Percentiles rank a stretch among this genome's conserved stretches.
phyloP scores from a whole-genome alignment of 495 filamentous ascomycete species.

The Xylaria longipes region DNA sequence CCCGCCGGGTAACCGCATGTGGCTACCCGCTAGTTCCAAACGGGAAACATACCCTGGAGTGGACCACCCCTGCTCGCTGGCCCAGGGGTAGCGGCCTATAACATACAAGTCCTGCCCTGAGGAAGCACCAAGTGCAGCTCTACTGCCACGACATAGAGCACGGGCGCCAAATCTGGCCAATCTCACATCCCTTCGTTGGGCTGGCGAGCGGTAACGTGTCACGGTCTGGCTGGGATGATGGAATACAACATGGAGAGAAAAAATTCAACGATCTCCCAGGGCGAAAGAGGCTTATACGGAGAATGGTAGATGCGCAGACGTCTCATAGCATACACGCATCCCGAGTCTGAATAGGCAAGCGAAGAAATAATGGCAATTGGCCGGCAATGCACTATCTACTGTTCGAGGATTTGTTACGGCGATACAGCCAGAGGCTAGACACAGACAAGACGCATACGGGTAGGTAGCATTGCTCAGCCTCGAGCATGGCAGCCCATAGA shows the following conservation, averaged over 20 bases:
- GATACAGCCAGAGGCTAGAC: not conserved
- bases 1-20: constrained; percentile 17
- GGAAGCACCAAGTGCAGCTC: not conserved
- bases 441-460: not conserved
- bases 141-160: constrained; percentile 16
- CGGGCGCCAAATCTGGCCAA: constrained; percentile 6
- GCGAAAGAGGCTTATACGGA: not conserved
- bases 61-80: constrained; percentile 2
- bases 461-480: constrained; percentile 16
- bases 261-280: not conserved
- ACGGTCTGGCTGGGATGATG: not conserved
- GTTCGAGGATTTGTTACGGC: not conserved
- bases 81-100: constrained; percentile 9
- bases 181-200: constrained; percentile 3
- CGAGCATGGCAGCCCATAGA: constrained; percentile 1
- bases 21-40: constrained; percentile 7
- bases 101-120: not conserved
- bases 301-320: not conserved
- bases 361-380: not conserved
- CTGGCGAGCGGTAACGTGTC: constrained; percentile 12
- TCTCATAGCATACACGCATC: not conserved
- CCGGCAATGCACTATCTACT: not conserved
- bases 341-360: not conserved
- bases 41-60: constrained; percentile 11
- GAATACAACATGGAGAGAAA: not conserved